Evolutionary conservation across 176 grass and related monocot genomes (phyloP).

Genomic region (Poa annua): DNA sequence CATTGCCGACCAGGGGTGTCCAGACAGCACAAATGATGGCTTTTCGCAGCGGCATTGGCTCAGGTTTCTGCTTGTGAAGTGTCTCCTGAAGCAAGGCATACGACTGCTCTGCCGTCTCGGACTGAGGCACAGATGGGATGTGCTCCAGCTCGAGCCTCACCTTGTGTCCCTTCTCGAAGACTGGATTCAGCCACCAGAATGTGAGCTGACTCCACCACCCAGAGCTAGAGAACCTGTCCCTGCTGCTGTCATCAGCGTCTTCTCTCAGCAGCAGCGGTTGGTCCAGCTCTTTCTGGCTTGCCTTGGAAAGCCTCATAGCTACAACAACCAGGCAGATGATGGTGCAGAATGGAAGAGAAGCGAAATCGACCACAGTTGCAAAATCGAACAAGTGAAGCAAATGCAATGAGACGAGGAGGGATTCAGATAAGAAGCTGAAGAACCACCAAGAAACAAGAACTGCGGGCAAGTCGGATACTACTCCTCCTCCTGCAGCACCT

Average conservation of each 20-base stretch:
- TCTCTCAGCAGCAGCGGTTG: constrained; percentile 51
- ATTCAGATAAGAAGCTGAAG: constrained; percentile 53
- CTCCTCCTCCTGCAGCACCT: neutral
- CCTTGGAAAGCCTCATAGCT: constrained; percentile 35
- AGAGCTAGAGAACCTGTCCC: constrained; percentile 48
- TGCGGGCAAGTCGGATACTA: constrained; percentile 40
- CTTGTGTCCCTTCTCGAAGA: constrained; percentile 64
- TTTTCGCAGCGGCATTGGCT: constrained; percentile 39
- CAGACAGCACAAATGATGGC: constrained; percentile 66
- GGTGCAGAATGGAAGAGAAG: constrained; percentile 47
- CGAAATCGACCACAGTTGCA: constrained; percentile 38
- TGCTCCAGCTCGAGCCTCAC: constrained; percentile 64
- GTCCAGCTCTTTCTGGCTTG: constrained; percentile 26
- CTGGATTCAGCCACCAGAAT: constrained; percentile 74
- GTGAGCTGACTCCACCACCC: constrained; percentile 75
- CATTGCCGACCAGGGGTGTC: constrained; percentile 72
- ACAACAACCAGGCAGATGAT: constrained; percentile 42
- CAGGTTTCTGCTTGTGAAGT: constrained; percentile 58
- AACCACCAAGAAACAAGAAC: constrained; percentile 75
- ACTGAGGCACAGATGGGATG: constrained; percentile 57
- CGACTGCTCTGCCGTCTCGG: constrained; percentile 58
- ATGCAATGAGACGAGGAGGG: constrained; percentile 39
- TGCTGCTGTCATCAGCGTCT: constrained; percentile 4
- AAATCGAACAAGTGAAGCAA: constrained; percentile 32
- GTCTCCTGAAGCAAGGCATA: constrained; percentile 70